Base-by-base conservation (phyloP, 805 yeast genomes). In the Saitoella complicata region DNA sequence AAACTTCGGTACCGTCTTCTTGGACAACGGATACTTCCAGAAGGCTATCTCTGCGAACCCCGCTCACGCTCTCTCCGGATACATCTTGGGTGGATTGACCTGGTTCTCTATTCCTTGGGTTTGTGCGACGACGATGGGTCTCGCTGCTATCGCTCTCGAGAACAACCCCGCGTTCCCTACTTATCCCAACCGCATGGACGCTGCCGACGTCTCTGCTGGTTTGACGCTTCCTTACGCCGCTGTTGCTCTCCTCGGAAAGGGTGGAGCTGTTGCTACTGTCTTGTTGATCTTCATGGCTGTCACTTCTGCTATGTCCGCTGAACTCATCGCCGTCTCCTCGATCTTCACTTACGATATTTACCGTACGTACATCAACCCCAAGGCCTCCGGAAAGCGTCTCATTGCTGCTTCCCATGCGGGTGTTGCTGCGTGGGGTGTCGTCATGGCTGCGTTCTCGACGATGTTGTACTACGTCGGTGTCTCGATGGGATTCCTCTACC, bases 291-390 rank as follows among this genome's bases (percentile, higher is more conserved):
- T 83, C 62, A 78, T 80, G 82, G 91, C 94, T 40, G 85, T 79
- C 41, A 83, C 94, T 0, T 78, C 87, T 39, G 94, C 94, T 36
- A 75, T 81, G 75, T 78, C 87, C 34, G 86, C 93, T 38, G 93
- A 83, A 61, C 70, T 84, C 51, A 80, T 84, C 59, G 80, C 93
- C 3, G 86, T 82, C 29, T 78, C 88, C 2, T 76, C 91, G 2
- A 73, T 84, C 45, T 73, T 75, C 62, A 78, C 91, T 39, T 84
- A 81, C 55, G 94, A 83, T 63, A 68, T 83, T 49, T 83, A 77
- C 72, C 73, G 81, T 60, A 72, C 76, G 35, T 83, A 84, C 62
- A 63, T 84, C 51, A 73, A 80, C 55, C 91, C 93, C 35, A 65
- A 65, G 10, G 94, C 94, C 5, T 57, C 71, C 7, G 88, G 88